Evolutionary conservation across 495 filamentous ascomycete genomes (phyloP).

Genomic region (Tuber umbilicatum): DNA sequence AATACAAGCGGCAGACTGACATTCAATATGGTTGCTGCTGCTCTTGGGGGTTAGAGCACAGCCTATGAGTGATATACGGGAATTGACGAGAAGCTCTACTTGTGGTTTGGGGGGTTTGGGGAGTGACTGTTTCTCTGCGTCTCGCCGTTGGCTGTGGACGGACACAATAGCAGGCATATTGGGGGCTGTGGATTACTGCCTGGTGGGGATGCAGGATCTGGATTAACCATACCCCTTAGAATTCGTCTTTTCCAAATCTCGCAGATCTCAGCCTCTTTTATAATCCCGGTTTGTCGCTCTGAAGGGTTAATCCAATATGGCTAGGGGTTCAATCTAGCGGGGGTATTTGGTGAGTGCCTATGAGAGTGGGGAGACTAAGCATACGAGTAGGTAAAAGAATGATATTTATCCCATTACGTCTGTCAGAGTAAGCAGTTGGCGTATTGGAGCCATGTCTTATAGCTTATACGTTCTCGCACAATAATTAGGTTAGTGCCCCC

Average conservation of each 20-base stretch:
- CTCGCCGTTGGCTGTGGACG: not conserved
- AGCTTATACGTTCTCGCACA: not conserved
- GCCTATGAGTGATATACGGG: not conserved
- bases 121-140: not conserved
- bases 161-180: not conserved
- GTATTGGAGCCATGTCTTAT: not conserved
- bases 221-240: not conserved
- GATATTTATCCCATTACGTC: not conserved
- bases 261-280: not conserved
- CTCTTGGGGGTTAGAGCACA: not conserved
- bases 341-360: not conserved
- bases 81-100: not conserved
- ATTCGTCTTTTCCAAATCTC: not conserved
- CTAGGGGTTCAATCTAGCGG: not conserved
- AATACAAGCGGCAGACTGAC: not conserved
- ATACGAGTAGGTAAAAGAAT: not conserved
- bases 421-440: not conserved
- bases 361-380: not conserved
- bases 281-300: not conserved
- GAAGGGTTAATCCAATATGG: not conserved
- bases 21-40: not conserved
- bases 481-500: not conserved
- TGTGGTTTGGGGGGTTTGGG: not conserved
- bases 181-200: not conserved
- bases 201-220: not conserved